Evolutionary conservation across 2,329 filamentous ascomycete genomes (phyloP), one percentile per base, ranked within the genome.

Genomic region (Hymenotorrendiella dingleyae): DNA sequence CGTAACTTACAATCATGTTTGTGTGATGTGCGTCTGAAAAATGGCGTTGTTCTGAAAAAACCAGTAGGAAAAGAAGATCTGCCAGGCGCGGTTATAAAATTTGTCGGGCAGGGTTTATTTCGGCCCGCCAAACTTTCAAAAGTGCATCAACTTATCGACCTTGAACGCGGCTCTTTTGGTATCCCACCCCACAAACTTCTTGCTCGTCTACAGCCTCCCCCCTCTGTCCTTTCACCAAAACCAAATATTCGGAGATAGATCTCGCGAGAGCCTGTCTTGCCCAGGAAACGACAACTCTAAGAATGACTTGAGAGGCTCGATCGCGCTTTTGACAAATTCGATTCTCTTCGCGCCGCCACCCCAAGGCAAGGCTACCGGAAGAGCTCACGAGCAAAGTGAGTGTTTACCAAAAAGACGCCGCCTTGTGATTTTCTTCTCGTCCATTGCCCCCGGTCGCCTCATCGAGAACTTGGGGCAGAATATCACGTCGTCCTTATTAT

Each of bases 281-380:
- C 11, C 9, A 10, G 19, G 7, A 29, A 27, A 9, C 16, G 20
- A 5, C 7, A 24, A 24, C n/a, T 34, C 35, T 41, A 36, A 59
- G 47, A 45, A 62, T 62, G 59, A 60, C 52, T 56, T 61, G 58
- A 62, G 49, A 46, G 37, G 35, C 42, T 42, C 38, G 20, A 24
- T 29, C 40, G 29, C 29, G 46, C 54, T 54, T 53, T 47, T 49
- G 36, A 56, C 43, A 53, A 48, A 48, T 36, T 42, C 39, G 17
- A 39, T 39, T 47, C 42, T 43, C 39, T 40, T 35, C 43, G 47
- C 47, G 53, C 44, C 58, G 56, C 57, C 57, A 60, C 56, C 59
- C n/a, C 51, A 53, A 59, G 58, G 54, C 50, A 51, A 57, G 56
- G 54, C 52, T 58, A 49, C 50, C 48, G 35, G 46, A 44, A 39